phyloP scores from a whole-genome alignment of 306 rosid genomes.

The Amphicarpaea edgeworthii region DNA sequence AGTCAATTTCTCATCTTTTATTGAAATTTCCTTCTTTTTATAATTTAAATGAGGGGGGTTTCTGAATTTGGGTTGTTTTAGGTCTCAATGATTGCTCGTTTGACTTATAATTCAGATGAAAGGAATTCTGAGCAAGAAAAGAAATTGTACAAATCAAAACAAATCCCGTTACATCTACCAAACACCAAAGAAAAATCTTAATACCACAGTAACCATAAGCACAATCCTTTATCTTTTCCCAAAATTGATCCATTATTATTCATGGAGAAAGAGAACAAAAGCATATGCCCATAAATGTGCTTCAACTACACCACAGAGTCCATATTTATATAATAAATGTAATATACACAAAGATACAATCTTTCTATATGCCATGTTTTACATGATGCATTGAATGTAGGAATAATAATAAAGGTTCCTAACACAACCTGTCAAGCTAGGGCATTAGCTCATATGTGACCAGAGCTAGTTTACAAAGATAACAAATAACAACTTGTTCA shows the following conservation, averaged over 20 bases:
- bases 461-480: background rate
- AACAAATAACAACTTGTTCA: background rate
- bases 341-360: background rate
- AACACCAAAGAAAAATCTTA: background rate
- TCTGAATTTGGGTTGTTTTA: conserved; percentile 8
- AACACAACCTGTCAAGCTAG: background rate
- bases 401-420: background rate
- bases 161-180: conserved; percentile 4
- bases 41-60: conserved; percentile 20
- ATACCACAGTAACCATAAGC: background rate
- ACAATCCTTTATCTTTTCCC: background rate
- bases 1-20: background rate
- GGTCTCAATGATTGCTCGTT: conserved; percentile 5
- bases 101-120: conserved; percentile 15
- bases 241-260: background rate
- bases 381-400: background rate
- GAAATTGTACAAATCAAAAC: background rate
- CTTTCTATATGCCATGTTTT: background rate
- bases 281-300: background rate
- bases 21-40: background rate
- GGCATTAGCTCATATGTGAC: background rate
- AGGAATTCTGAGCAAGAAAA: conserved; percentile 6
- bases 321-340: background rate
- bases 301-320: background rate
- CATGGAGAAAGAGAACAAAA: background rate